Conservation (phyloP, 2,329 filamentous ascomycete genomes). For the Alternaria triticimaculans region DNA sequence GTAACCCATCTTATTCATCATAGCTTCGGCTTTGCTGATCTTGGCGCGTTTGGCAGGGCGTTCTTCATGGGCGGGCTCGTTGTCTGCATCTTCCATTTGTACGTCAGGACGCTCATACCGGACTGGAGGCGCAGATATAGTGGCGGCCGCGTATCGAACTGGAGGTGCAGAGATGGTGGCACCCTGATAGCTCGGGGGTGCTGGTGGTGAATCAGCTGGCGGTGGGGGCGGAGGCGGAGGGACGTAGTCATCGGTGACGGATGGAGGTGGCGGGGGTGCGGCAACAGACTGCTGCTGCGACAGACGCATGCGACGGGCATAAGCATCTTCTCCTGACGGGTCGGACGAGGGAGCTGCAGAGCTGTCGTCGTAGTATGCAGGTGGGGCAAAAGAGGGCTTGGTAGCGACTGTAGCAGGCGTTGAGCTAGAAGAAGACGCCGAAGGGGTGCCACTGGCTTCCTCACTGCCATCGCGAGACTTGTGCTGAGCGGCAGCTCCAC, state of each 20-base stretch:
- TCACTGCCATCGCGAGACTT: slow-evolving; percentile 21
- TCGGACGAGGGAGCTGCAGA: slow-evolving; percentile 46
- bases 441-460: slow-evolving; percentile 11
- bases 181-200: slow-evolving; percentile 46
- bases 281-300: slow-evolving; percentile 17
- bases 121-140: slow-evolving; percentile 81
- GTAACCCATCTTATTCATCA: slow-evolving; percentile 96
- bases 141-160: slow-evolving; percentile 70
- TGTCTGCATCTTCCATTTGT: slow-evolving; percentile 15
- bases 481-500: slow-evolving; percentile 19
- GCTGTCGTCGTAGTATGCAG: slow-evolving; percentile 44
- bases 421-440: slow-evolving; percentile 21
- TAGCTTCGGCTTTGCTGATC: slow-evolving; percentile 69
- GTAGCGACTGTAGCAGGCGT: slow-evolving; percentile 10
- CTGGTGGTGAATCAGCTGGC: slow-evolving; percentile 51
- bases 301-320: slow-evolving; percentile 29
- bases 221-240: slow-evolving; percentile 25
- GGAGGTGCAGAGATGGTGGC: slow-evolving; percentile 78
- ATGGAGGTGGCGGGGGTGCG: slow-evolving; percentile 21
- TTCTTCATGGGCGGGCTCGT: slow-evolving; percentile 40
- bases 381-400: slow-evolving; percentile 57
- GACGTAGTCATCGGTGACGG: slow-evolving; percentile 15
- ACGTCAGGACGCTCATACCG: slow-evolving; percentile 62
- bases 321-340: slow-evolving; percentile 29
- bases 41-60: slow-evolving; percentile 50